phyloP scores from a whole-genome alignment of 2,329 filamentous ascomycete genomes.

The Aspergillus viridinutans region DNA sequence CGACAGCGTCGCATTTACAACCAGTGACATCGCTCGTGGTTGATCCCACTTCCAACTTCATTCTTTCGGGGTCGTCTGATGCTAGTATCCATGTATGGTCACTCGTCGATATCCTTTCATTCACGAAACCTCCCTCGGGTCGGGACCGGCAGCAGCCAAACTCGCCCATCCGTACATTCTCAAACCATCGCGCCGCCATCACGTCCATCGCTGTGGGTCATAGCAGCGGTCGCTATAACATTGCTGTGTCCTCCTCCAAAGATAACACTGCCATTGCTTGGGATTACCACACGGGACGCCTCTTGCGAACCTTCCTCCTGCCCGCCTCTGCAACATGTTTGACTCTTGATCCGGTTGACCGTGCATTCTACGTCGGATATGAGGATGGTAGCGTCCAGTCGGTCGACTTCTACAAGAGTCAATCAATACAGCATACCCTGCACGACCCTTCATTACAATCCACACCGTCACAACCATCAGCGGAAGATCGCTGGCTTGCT shows the following conservation, averaged over 20 bases:
- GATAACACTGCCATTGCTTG: constrained; percentile 90
- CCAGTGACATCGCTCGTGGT: constrained; percentile 68
- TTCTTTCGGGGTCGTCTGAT: constrained; percentile 55
- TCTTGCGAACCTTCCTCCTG: constrained; percentile 77
- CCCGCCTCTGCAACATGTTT: constrained; percentile 68
- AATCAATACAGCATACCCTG: constrained; percentile 39
- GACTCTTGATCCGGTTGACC: constrained; percentile 74
- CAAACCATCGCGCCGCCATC: constrained; percentile 60
- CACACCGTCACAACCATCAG: constrained; percentile 38
- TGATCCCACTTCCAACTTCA: constrained; percentile 57
- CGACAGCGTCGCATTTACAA: constrained; percentile 40
- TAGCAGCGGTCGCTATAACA: constrained; percentile 67
- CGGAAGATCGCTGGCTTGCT: constrained; percentile 45
- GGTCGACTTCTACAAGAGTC: constrained; percentile 65
- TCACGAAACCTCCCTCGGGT: constrained; percentile 44
- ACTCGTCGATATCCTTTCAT: constrained; percentile 66
- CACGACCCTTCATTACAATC: constrained; percentile 34
- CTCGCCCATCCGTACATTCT: constrained; percentile 70
- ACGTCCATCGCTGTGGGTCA: constrained; percentile 56
- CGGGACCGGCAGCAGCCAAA: constrained; percentile 42
- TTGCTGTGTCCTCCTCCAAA: constrained; percentile 76
- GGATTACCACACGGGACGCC: constrained; percentile 78
- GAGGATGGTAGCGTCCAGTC: constrained; percentile 77
- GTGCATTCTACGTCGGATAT: constrained; percentile 76
- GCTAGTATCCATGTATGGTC: constrained; percentile 93